These are phyloP conservation scores for Lactuca sativa DNA, from an alignment of 129 eudicot genomes.

Conservation along the genomic window DNA sequence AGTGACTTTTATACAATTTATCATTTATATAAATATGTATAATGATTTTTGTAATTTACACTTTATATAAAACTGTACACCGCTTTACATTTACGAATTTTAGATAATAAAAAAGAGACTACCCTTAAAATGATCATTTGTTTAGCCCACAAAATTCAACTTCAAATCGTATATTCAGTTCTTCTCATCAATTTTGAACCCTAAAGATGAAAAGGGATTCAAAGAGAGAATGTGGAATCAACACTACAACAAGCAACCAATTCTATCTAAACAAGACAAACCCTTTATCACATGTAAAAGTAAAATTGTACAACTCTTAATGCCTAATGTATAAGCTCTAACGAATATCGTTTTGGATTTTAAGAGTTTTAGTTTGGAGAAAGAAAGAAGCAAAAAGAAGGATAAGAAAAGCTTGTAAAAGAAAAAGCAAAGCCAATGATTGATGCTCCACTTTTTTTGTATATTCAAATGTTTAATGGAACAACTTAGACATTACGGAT, in stretches of 20 bases:
- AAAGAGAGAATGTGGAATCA: conserved; percentile 7
- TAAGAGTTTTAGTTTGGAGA: conserved; percentile 4
- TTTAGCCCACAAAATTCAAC: background rate
- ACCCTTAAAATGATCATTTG: background rate
- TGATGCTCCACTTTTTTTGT: background rate
- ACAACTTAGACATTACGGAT: background rate
- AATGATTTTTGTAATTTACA: too few species aligned
- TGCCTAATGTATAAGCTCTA: background rate
- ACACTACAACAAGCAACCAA: conserved; percentile 14
- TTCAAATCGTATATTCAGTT: conserved; percentile 8
- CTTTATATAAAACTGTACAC: background rate
- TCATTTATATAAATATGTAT: background rate
- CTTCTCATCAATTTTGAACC: conserved; percentile 5
- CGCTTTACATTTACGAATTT: background rate
- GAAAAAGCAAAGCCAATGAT: background rate
- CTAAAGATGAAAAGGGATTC: background rate
- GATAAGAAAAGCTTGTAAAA: conserved; percentile 1
- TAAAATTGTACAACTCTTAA: background rate
- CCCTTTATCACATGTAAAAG: background rate
- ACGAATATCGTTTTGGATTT: background rate
- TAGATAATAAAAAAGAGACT: background rate
- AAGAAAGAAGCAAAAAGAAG: background rate
- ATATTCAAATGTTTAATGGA: background rate
- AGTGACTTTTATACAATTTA: too few species aligned
- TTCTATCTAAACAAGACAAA: background rate